phyloP scores from a whole-genome alignment of 208 protist genomes.

The Strigomonas culicis region DNA sequence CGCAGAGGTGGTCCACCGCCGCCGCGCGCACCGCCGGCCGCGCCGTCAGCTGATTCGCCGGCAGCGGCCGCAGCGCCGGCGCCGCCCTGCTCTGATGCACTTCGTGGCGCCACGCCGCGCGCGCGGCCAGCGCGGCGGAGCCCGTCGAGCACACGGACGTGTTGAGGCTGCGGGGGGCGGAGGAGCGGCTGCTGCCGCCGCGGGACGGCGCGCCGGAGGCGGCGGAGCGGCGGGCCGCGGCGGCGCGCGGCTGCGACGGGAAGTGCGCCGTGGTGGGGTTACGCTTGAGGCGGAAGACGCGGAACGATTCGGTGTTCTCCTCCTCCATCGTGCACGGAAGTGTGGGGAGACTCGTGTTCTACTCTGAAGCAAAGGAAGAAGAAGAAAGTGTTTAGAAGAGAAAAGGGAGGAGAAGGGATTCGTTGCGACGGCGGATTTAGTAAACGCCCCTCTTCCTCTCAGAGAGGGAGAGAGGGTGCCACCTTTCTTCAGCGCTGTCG shows the following conservation, averaged over 20 bases:
- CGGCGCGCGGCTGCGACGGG: neutral
- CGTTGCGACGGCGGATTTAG: too few relatives aligned
- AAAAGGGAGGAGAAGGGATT: neutral
- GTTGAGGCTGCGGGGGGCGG: neutral
- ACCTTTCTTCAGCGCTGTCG: too few relatives aligned
- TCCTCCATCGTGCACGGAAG: neutral
- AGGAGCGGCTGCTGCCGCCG: neutral
- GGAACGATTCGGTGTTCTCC: neutral
- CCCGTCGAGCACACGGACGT: neutral
- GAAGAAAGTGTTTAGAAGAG: neutral
- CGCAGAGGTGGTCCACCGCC: neutral
- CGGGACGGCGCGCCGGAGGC: neutral
- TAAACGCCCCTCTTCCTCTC: too few relatives aligned
- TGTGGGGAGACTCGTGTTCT: neutral
- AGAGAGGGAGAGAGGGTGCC: too few relatives aligned
- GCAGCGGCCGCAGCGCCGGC: too few relatives aligned
- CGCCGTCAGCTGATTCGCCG: neutral
- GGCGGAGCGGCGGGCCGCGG: neutral
- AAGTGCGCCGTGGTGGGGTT: neutral
- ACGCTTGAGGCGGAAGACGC: neutral
- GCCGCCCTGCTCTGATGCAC: neutral
- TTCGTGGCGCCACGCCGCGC: slow-evolving; percentile 6
- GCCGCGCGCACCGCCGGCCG: neutral
- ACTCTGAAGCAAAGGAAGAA: slow-evolving; percentile 1
- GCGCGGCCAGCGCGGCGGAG: slow-evolving; percentile 3